These are phyloP conservation scores for Russula ochroleuca DNA, from an alignment of 768 basidiomycete species.

Conservation along the genomic window DNA sequence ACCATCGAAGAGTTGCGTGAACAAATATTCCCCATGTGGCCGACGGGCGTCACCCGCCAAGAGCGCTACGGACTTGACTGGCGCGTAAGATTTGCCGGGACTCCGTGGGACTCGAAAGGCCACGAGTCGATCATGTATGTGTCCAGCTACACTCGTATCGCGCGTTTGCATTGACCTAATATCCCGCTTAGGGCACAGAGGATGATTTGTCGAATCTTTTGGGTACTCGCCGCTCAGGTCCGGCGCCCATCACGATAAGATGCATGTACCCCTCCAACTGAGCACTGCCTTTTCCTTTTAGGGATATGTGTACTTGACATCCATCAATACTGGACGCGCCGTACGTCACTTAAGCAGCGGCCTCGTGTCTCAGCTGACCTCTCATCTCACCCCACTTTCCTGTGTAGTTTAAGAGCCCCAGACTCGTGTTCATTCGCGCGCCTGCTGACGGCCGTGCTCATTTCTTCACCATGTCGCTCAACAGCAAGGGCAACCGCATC, in stretches of 20 bases:
- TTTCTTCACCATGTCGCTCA: slow-evolving; percentile 66
- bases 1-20: slow-evolving; percentile 58
- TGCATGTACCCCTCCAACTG: slow-evolving; percentile 13
- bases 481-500: slow-evolving; percentile 54
- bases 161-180: slow-evolving; percentile 8
- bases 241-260: slow-evolving; percentile 30
- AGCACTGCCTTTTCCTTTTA: slow-evolving; percentile 31
- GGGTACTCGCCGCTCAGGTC: slow-evolving; percentile 56
- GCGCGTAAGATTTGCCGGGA: slow-evolving; percentile 58
- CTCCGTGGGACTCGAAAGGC: slow-evolving; percentile 65
- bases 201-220: slow-evolving; percentile 58
- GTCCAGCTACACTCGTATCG: slow-evolving; percentile 24
- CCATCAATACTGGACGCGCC: slow-evolving; percentile 46
- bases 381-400: slow-evolving; percentile 21
- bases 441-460: slow-evolving; percentile 45
- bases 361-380: slow-evolving; percentile 1
- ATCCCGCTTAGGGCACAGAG: slow-evolving; percentile 47
- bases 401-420: slow-evolving; percentile 44
- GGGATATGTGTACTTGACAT: slow-evolving; percentile 68
- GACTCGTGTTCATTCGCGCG: slow-evolving; percentile 61
- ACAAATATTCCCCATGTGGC: slow-evolving; percentile 60
- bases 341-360: slow-evolving; percentile 39
- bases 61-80: slow-evolving; percentile 45
- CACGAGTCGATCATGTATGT: slow-evolving; percentile 49
- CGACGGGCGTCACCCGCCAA: slow-evolving; percentile 54